These are phyloP conservation scores for Vachellia collinsii DNA, from an alignment of 306 rosid species.

Conservation along the genomic window DNA sequence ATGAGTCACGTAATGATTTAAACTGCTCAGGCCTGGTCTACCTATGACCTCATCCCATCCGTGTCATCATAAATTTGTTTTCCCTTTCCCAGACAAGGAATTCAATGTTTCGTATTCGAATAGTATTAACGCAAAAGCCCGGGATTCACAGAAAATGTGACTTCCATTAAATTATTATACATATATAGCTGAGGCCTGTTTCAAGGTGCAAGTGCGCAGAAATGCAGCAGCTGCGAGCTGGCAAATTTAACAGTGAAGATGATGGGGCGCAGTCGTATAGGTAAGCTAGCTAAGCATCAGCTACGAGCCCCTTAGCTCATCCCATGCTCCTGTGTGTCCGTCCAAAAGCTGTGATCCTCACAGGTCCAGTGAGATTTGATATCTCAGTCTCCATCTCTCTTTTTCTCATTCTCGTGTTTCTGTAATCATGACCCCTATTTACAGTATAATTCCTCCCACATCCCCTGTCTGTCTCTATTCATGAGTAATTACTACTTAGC, in stretches of 20 bases:
- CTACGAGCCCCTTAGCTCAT: neutral
- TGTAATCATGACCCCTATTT: constrained; percentile 29
- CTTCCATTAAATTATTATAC: too few relatives aligned
- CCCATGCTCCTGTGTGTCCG: neutral
- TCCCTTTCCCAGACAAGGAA: constrained; percentile 19
- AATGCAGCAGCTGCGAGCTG: neutral
- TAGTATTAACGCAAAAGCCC: neutral
- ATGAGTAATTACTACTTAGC: neutral
- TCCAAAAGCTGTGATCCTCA: neutral
- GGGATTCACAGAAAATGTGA: neutral
- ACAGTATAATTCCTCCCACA: neutral
- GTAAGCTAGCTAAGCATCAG: neutral
- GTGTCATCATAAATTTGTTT: neutral
- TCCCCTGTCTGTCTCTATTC: neutral
- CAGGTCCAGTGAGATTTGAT: neutral
- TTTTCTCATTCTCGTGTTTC: neutral
- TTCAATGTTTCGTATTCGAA: neutral
- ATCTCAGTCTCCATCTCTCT: neutral
- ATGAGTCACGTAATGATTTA: neutral
- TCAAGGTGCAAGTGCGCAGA: neutral
- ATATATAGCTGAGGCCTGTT: neutral
- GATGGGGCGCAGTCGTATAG: neutral
- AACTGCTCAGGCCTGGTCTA: neutral
- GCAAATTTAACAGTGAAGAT: neutral
- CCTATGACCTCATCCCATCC: neutral